A percentile compares a stretch with the other conserved stretches of the same genome.
Conservation (phyloP, 805 yeast species). For the Nakazawaea ishiwadae region DNA sequence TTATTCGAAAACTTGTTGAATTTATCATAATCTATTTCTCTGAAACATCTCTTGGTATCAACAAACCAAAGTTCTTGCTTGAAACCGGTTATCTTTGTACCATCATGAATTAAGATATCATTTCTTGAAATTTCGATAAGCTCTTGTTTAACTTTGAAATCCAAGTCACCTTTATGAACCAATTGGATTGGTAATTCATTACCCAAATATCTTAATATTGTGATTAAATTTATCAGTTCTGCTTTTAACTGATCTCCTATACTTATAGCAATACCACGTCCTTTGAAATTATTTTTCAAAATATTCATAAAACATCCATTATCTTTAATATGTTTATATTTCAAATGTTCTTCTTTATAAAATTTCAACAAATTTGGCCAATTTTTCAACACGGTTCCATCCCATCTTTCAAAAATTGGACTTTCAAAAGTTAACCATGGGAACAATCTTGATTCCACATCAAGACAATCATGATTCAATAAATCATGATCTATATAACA, state of each 20-base stretch:
- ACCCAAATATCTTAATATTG: slow-evolving; percentile 44
- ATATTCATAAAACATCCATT: slow-evolving; percentile 27
- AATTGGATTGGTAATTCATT: slow-evolving; percentile 47
- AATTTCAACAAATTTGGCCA: slow-evolving; percentile 26
- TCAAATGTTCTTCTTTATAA: slow-evolving; percentile 10
- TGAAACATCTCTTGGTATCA: slow-evolving; percentile 25
- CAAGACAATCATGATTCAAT: slow-evolving; percentile 20
- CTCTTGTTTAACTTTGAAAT: slow-evolving; percentile 25
- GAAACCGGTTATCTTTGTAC: slow-evolving; percentile 18
- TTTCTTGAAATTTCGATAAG: slow-evolving; percentile 33
- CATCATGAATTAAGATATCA: slow-evolving; percentile 9
- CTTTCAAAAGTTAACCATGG: slow-evolving; percentile 35
- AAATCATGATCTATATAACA: slow-evolving; percentile 28
- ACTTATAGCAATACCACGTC: slow-evolving; percentile 53
- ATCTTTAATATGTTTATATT: slow-evolving; percentile 13
- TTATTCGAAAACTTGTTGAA: slow-evolving; percentile 34
- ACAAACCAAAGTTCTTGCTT: slow-evolving; percentile 27
- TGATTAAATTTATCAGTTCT: slow-evolving; percentile 42
- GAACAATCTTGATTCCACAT: slow-evolving; percentile 34
- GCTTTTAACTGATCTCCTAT: slow-evolving; percentile 40
- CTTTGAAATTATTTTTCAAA: slow-evolving; percentile 27
- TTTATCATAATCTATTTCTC: slow-evolving; percentile 21
- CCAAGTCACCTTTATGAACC: slow-evolving; percentile 38
- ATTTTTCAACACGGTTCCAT: slow-evolving; percentile 21
- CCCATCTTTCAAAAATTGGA: slow-evolving; percentile 38